Base-by-base conservation (phyloP, 2,329 filamentous ascomycete genomes). In the Hypoxylon sp. region DNA sequence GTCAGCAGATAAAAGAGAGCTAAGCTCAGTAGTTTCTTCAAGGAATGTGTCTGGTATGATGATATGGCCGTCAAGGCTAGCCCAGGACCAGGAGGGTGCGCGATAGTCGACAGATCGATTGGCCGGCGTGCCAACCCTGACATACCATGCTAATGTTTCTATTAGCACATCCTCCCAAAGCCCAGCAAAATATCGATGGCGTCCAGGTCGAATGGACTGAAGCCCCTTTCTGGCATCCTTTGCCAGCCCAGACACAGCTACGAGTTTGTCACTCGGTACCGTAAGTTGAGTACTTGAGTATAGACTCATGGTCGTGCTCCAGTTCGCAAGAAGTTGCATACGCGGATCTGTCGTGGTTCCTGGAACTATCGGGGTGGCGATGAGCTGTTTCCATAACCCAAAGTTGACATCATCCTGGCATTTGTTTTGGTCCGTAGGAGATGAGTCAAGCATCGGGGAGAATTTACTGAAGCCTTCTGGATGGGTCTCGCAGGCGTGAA, bases 401-500 rank as follows among this genome's bases (percentile, higher is more conserved):
- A 13, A n/a, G 11, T 20, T 7, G 25, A 5, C 44, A 6, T 11
- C 31, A 22, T 37, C 27, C 4, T 11, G 46, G 1, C n/a, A 11
- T 17, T 6, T 6, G 8, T 40, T 3, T 14, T 2, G n/a, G 1
- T 44, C 22, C 10, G n/a, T 14, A 7, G 14, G 13, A 17, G 42
- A 31, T 3, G 11, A 60, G 22, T 33, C 33, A 30, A 17, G 31
- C 33, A 20, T 3, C 25, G 35, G 49, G 11, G 27, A 2, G 14
- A 53, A 53, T 27, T 33, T 31, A 6, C n/a, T 17, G 22, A 63
- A 63, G 6, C 60, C 60, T 25, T 17, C 11, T 1, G 60, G 60
- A 25, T 63, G 59, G 3, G 64, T 66, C 25, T 66, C 64, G 22
- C 64, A 66, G 7, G 64, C 64, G 14, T 66, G 53, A 13, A 22